Evolutionary conservation across 2,329 filamentous ascomycete species (phyloP), one percentile per base, ranked within the genome.

Genomic region (Microcyclospora pomicola): DNA sequence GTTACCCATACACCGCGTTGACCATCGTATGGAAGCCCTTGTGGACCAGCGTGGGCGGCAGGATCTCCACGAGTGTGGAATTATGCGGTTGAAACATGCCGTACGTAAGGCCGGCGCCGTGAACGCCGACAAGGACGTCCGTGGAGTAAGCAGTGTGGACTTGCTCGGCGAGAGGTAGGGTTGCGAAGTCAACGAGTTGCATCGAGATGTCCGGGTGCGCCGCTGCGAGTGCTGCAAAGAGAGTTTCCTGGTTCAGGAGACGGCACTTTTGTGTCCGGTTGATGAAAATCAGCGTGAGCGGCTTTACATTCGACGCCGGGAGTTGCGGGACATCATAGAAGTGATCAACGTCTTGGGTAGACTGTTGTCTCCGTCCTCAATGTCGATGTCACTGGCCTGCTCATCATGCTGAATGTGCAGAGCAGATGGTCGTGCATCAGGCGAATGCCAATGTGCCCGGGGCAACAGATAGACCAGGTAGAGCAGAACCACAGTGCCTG

Each of bases 81-180:
- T 31, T 19, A 14, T 29, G 29, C 30, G 36, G 35, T 11, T 34
- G 27, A 24, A 38, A 41, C 35, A 41, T 33, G 12, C 35, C 35
- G 30, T 41, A 36, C n/a, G 39, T 34, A 16, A 41, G 16, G 2
- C 39, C 39, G 10, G 39, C 39, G 16, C 39, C 39, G 31, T 41
- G 39, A 12, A 41, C 35, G 16, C 39, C 39, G 16, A 41, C 35
- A 10, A 41, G 36, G 11, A 41, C 29, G 19, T 41, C 36, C 15
- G 35, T 41, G 5, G 34, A 34, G 28, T 36, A 31, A 11, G 29
- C 24, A 10, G 28, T 34, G 7, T 34, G 28, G 15, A 41, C 24
- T 27, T 41, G 39, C 15, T 41, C 35, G 11, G 13, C 15, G 2
- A 41, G 31, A 3, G 29, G n/a, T 7, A 38, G 19, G 11, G 24